phyloP scores from a whole-genome alignment of 75 land plant species.

The Cunninghamia lanceolata region DNA sequence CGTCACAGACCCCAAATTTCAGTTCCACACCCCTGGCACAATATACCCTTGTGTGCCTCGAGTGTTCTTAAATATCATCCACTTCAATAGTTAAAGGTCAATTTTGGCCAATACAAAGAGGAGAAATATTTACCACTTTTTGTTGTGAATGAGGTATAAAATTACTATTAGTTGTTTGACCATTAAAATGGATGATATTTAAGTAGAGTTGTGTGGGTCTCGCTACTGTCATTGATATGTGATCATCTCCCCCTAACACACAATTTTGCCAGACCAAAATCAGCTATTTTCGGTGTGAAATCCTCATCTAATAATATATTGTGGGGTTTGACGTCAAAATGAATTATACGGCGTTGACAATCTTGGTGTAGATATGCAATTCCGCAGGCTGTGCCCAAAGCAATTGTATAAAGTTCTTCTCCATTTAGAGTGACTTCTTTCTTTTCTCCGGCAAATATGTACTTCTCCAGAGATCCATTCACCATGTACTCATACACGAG shows the following conservation, averaged over 20 bases:
- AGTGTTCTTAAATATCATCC: too few relatives aligned
- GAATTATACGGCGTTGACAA: slow-evolving; percentile 40
- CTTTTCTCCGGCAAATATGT: slow-evolving; percentile 5
- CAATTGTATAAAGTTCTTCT: slow-evolving; percentile 26
- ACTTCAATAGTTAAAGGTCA: too few relatives aligned
- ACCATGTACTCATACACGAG: slow-evolving; percentile 7
- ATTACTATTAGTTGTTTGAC: too few relatives aligned
- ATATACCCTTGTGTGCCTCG: slow-evolving; percentile 25
- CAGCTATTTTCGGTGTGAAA: slow-evolving; percentile 53
- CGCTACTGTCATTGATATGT: slow-evolving; percentile 10
- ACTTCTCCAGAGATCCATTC: slow-evolving; percentile 19
- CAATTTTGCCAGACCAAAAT: slow-evolving; percentile 40
- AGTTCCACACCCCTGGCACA: slow-evolving; percentile 18
- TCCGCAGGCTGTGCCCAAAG: slow-evolving; percentile 28
- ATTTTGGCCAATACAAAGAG: too few relatives aligned
- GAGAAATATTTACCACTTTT: too few relatives aligned
- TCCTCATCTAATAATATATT: slow-evolving; percentile 47
- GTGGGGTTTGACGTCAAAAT: slow-evolving; percentile 61
- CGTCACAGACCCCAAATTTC: background rate
- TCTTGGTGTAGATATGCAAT: slow-evolving; percentile 54
- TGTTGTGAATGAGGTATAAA: too few relatives aligned
- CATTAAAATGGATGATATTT: too few relatives aligned
- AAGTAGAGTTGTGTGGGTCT: too few relatives aligned
- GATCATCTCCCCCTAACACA: slow-evolving; percentile 11
- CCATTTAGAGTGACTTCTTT: background rate